phyloP scores from a whole-genome alignment of 257 asterid genomes.

The Cordia subcordata region DNA sequence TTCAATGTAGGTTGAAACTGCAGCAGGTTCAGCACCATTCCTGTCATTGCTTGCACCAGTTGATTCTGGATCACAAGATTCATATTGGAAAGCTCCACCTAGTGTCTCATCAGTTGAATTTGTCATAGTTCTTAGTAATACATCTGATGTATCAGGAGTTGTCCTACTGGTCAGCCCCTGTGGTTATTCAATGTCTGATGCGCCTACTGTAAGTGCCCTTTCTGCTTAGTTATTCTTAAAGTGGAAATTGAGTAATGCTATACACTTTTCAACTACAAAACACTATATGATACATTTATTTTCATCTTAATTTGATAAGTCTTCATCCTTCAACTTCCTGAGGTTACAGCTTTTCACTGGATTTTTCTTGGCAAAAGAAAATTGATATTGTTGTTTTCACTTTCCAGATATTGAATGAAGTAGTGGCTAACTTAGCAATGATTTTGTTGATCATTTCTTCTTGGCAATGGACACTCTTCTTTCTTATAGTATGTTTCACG shows the following conservation, averaged over 20 bases:
- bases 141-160: constrained; percentile 89
- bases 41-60: constrained; percentile 76
- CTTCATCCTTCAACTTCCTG: background rate
- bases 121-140: constrained; percentile 67
- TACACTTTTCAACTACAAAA: background rate
- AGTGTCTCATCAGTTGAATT: constrained; percentile 70
- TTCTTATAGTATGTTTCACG: too few species aligned
- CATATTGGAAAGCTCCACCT: constrained; percentile 90
- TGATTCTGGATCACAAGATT: constrained; percentile 57
- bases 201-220: constrained; percentile 77
- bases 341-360: too few species aligned
- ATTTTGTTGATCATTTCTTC: too few species aligned
- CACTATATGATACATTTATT: background rate
- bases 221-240: background rate
- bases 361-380: too few species aligned
- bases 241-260: background rate
- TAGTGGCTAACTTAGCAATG: too few species aligned
- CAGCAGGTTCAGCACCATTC: constrained; percentile 82
- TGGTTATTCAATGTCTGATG: constrained; percentile 84
- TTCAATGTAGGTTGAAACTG: constrained; percentile 72
- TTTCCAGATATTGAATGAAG: too few species aligned
- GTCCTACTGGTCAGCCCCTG: constrained; percentile 84
- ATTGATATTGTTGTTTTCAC: too few species aligned
- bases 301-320: background rate
- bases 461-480: too few species aligned